Evolutionary conservation across 345 rosid species (phyloP).

Genomic region (Zanthoxylum bungeanum): DNA sequence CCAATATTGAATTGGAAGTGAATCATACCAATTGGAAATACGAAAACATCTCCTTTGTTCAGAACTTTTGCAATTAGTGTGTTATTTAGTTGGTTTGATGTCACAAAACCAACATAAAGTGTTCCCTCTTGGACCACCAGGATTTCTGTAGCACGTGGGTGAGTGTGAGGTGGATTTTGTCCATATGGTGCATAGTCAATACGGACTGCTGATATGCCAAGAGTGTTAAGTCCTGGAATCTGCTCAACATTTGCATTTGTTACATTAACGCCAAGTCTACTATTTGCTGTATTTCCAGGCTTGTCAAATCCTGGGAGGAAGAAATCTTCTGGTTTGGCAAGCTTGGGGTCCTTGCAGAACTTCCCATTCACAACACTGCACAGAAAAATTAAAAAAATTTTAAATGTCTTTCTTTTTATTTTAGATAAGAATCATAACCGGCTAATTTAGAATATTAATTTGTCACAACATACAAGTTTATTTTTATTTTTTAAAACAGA

Average conservation of each 20-base stretch:
- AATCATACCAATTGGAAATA: slow-evolving; percentile 23
- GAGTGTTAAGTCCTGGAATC: slow-evolving; percentile 29
- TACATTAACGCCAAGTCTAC: slow-evolving; percentile 19
- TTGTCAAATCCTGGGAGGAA: slow-evolving; percentile 20
- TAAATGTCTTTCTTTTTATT: no score
- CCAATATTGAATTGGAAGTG: slow-evolving; percentile 29
- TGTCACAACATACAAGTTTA: no score
- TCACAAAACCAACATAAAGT: slow-evolving; percentile 26
- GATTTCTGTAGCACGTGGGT: slow-evolving; percentile 27
- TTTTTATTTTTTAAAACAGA: no score
- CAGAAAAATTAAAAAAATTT: no score
- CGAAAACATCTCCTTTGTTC: slow-evolving; percentile 24
- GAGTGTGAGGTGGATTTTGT: slow-evolving; percentile 33
- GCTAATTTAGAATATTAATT: no score
- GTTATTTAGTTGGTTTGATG: slow-evolving; percentile 15
- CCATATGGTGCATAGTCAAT: slow-evolving; percentile 31
- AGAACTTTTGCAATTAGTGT: slow-evolving; percentile 16
- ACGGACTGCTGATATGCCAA: slow-evolving; percentile 21
- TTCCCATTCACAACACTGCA: slow-evolving; percentile 25
- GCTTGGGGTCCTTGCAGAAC: slow-evolving; percentile 16
- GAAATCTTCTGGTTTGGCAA: slow-evolving; percentile 20
- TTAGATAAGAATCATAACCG: no score
- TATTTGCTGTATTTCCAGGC: slow-evolving; percentile 16
- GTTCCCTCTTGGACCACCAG: slow-evolving; percentile 22
- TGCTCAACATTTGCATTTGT: slow-evolving; percentile 7